Evolutionary conservation across 2,329 filamentous ascomycete genomes (phyloP).

Genomic region (Teratosphaeria pseudoeucalypti): DNA sequence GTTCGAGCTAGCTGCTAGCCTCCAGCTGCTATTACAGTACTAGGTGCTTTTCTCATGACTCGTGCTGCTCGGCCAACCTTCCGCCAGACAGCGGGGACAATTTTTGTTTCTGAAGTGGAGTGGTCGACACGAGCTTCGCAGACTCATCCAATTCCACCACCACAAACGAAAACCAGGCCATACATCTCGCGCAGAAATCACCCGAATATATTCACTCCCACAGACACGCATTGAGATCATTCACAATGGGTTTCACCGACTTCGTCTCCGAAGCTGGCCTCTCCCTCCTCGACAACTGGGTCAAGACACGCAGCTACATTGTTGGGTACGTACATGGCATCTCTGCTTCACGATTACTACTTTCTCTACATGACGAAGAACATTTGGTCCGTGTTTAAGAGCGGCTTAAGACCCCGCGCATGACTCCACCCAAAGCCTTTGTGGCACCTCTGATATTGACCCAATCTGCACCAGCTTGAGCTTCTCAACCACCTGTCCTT

Average conservation of each 20-base stretch:
- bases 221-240: neutral
- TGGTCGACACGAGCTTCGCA: slow-evolving; percentile 43
- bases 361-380: slow-evolving; percentile 59
- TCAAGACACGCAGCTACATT: slow-evolving; percentile 69
- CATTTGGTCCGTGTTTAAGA: slow-evolving; percentile 94
- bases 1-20: neutral
- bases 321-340: slow-evolving; percentile 56
- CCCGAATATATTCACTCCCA: neutral
- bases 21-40: neutral
- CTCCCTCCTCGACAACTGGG: slow-evolving; percentile 60
- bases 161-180: slow-evolving; percentile 37
- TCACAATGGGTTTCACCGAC: slow-evolving; percentile 60
- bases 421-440: slow-evolving; percentile 69
- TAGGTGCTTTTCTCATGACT: neutral
- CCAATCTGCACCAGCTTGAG: slow-evolving; percentile 3
- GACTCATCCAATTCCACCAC: slow-evolving; percentile 45
- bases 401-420: slow-evolving; percentile 81
- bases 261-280: slow-evolving; percentile 56
- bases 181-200: neutral
- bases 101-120: slow-evolving; percentile 28
- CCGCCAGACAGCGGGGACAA: neutral
- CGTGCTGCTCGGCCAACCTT: neutral
- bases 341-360: slow-evolving; percentile 13
- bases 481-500: slow-evolving; percentile 5
- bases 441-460: slow-evolving; percentile 63